Evolutionary conservation across 1,284 basidiomycete genomes (phyloP).

Genomic region (Taiwanofungus camphoratus): DNA sequence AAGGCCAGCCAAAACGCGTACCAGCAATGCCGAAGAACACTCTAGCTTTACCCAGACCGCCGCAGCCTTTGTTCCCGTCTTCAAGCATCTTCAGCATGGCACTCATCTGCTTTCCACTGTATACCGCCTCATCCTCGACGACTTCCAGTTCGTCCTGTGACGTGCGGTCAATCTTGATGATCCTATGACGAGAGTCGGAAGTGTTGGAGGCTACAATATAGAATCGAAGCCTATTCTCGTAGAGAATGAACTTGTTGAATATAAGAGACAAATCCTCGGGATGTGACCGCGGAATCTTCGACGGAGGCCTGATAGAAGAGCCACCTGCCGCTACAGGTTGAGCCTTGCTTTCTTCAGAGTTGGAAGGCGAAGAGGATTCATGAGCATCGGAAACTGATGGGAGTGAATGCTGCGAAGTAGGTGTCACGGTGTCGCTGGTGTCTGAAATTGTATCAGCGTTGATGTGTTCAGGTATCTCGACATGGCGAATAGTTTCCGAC

Average conservation of each 20-base stretch:
- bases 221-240: constrained; percentile 84
- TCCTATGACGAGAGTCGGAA: constrained; percentile 78
- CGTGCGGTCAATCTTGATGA: constrained; percentile 89
- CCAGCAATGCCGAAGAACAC: constrained; percentile 79
- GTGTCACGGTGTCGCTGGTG: constrained; percentile 22
- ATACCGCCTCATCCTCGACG: constrained; percentile 83
- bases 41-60: constrained; percentile 80
- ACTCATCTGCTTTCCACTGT: constrained; percentile 85
- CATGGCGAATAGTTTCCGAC: neutral
- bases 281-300: constrained; percentile 8
- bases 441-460: constrained; percentile 9
- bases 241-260: constrained; percentile 87
- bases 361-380: constrained; percentile 10
- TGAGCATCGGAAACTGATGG: constrained; percentile 10
- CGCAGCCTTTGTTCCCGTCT: constrained; percentile 86
- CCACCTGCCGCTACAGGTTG: constrained; percentile 11
- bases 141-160: constrained; percentile 68
- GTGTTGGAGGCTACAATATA: constrained; percentile 87
- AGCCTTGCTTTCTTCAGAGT: constrained; percentile 17
- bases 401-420: constrained; percentile 18
- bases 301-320: constrained; percentile 2
- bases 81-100: constrained; percentile 91
- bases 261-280: constrained; percentile 29
- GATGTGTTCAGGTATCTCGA: constrained; percentile 1
- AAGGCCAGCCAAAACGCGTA: constrained; percentile 22